Evolutionary conservation across 148 eudicot genomes (phyloP).

Genomic region (Heliamphora exappendiculata): DNA sequence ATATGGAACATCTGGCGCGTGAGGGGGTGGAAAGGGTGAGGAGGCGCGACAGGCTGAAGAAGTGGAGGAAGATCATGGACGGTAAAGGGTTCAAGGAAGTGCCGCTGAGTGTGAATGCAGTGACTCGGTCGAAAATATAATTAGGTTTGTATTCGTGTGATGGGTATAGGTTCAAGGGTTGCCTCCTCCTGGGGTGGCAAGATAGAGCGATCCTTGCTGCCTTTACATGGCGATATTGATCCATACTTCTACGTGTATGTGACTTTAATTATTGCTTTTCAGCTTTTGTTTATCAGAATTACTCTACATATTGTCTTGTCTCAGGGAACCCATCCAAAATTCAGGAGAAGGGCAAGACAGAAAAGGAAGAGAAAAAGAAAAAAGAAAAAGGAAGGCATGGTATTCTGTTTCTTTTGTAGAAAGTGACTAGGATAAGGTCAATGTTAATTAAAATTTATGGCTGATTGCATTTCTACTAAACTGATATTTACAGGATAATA

Average conservation of each 20-base stretch:
- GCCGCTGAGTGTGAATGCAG: slow-evolving; percentile 28
- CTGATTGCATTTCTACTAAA: neutral
- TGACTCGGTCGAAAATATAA: slow-evolving; percentile 31
- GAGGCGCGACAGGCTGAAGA: slow-evolving; percentile 34
- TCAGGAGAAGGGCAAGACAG: neutral
- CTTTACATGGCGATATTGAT: slow-evolving; percentile 32
- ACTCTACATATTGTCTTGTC: neutral
- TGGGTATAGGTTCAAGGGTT: slow-evolving; percentile 32
- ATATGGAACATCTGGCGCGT: slow-evolving; percentile 31
- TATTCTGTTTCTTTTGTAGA: slow-evolving; percentile 4
- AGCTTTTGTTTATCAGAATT: neutral
- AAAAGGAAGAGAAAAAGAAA: too few species aligned
- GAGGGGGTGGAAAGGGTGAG: slow-evolving; percentile 27
- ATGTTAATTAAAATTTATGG: neutral
- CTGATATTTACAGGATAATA: neutral
- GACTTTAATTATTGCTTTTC: neutral
- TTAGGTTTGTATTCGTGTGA: slow-evolving; percentile 33
- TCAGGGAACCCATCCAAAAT: neutral
- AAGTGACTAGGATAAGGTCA: slow-evolving; percentile 10
- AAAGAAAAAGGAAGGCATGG: neutral
- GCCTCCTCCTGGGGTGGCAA: slow-evolving; percentile 41
- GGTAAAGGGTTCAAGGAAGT: slow-evolving; percentile 35
- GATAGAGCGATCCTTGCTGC: slow-evolving; percentile 35
- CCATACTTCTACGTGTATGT: neutral
- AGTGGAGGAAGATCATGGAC: slow-evolving; percentile 39